These are phyloP conservation scores for Fusarium sp. DNA, from an alignment of 2,329 filamentous ascomycete species.

Conservation along the genomic window DNA sequence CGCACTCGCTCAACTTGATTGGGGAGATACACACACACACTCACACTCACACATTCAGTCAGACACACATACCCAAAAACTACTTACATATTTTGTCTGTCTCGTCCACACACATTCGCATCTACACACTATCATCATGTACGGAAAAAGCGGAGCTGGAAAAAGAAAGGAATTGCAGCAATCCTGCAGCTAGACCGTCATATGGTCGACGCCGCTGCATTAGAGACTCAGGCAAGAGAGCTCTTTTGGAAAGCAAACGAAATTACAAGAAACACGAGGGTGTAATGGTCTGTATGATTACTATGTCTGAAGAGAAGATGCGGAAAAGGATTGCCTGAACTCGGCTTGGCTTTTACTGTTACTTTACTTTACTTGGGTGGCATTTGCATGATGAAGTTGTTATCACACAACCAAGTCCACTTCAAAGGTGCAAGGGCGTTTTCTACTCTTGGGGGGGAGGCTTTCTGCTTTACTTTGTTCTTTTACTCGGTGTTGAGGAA, in stretches of 20 bases:
- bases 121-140: slow-evolving; percentile 27
- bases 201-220: slow-evolving; percentile 3
- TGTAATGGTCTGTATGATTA: slow-evolving; percentile 36
- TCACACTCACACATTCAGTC: not conserved
- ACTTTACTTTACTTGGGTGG: not conserved
- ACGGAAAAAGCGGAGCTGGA: slow-evolving; percentile 21
- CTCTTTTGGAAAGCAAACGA: slow-evolving; percentile 14
- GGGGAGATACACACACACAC: slow-evolving; percentile 16
- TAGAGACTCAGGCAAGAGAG: slow-evolving; percentile 9
- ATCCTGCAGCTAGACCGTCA: slow-evolving; percentile 7
- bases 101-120: slow-evolving; percentile 31
- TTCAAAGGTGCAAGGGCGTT: slow-evolving; percentile 18
- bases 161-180: slow-evolving; percentile 21
- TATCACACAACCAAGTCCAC: slow-evolving; percentile 17
- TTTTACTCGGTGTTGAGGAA: slow-evolving; percentile 8
- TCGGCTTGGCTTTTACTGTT: not conserved
- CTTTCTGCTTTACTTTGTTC: not conserved
- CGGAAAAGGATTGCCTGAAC: slow-evolving; percentile 1
- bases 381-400: slow-evolving; percentile 29
- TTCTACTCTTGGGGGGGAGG: not conserved
- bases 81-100: slow-evolving; percentile 28
- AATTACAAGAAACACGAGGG: not conserved
- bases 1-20: not conserved
- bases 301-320: not conserved
- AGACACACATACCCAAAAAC: not conserved